Evolutionary conservation across 257 asterid species (phyloP).

Genomic region (Fraxinus anomala): DNA sequence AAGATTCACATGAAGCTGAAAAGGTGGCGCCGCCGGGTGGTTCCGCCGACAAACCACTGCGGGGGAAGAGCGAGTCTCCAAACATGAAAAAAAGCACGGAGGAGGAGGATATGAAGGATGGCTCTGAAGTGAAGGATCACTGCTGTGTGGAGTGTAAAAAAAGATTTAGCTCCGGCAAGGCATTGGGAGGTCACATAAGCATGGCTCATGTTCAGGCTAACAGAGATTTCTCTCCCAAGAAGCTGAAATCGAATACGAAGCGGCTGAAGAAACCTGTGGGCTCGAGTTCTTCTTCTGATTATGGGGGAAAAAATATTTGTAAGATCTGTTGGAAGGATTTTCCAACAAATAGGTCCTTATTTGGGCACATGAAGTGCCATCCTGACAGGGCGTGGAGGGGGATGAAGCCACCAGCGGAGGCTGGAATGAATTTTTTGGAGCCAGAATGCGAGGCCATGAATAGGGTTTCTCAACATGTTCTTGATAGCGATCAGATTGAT

Average conservation of each 20-base stretch:
- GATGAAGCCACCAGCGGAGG: conserved; percentile 46
- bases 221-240: conserved; percentile 34
- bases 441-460: neutral
- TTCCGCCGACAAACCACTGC: neutral
- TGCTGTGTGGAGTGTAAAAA: conserved; percentile 48
- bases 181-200: conserved; percentile 82
- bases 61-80: conserved; percentile 11
- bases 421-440: neutral
- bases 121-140: conserved; percentile 26
- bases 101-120: neutral
- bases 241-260: conserved; percentile 26
- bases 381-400: conserved; percentile 64
- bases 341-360: conserved; percentile 45
- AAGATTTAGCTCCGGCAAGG: conserved; percentile 65
- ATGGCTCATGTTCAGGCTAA: conserved; percentile 74
- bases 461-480: neutral
- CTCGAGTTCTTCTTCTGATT: neutral
- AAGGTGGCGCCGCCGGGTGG: neutral
- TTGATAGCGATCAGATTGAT: neutral
- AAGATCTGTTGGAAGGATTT: conserved; percentile 38
- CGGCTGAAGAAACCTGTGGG: neutral
- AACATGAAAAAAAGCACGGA: neutral
- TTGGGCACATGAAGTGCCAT: conserved; percentile 73
- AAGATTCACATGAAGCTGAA: neutral
- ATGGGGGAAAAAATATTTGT: neutral